Percentiles rank a stretch among this genome's conserved stretches.
These are phyloP conservation scores for Rutstroemia sydowiana DNA, from an alignment of 2,329 filamentous ascomycete species.

Conservation along the genomic window DNA sequence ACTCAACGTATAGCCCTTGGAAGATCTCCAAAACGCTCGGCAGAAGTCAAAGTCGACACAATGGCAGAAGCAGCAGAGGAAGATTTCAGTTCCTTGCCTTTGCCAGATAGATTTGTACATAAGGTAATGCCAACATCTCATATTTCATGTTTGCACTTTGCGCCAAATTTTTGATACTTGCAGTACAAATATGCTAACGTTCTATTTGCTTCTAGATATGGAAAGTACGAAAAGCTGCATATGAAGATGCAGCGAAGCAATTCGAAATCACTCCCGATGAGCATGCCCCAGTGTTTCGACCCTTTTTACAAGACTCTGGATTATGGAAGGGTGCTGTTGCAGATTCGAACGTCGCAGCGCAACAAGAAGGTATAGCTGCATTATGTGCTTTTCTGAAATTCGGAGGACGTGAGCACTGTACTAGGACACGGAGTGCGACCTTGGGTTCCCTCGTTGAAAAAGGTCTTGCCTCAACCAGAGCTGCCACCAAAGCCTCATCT, in stretches of 20 bases:
- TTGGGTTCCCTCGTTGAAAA: constrained; percentile 83
- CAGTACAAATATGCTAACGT: constrained; percentile 19
- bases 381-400: constrained; percentile 91
- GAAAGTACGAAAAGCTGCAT: constrained; percentile 94
- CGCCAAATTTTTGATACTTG: background rate
- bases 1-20: constrained; percentile 21
- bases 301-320: constrained; percentile 76
- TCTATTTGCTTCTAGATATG: constrained; percentile 53
- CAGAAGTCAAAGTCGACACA: constrained; percentile 10
- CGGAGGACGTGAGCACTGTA: constrained; percentile 70
- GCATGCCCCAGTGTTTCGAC: constrained; percentile 74
- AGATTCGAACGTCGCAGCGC: constrained; percentile 94
- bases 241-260: constrained; percentile 83
- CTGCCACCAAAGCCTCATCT: constrained; percentile 79
- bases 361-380: constrained; percentile 83
- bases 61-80: constrained; percentile 79
- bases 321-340: constrained; percentile 89
- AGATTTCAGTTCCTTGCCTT: constrained; percentile 71
- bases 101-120: constrained; percentile 75
- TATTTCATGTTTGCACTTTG: background rate
- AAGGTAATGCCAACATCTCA: constrained; percentile 45
- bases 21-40: constrained; percentile 15
- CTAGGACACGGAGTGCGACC: constrained; percentile 67
- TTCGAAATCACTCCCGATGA: constrained; percentile 84
- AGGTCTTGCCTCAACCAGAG: constrained; percentile 77